Conservation (phyloP, 768 basidiomycete species). For the Lactarius indigo region DNA sequence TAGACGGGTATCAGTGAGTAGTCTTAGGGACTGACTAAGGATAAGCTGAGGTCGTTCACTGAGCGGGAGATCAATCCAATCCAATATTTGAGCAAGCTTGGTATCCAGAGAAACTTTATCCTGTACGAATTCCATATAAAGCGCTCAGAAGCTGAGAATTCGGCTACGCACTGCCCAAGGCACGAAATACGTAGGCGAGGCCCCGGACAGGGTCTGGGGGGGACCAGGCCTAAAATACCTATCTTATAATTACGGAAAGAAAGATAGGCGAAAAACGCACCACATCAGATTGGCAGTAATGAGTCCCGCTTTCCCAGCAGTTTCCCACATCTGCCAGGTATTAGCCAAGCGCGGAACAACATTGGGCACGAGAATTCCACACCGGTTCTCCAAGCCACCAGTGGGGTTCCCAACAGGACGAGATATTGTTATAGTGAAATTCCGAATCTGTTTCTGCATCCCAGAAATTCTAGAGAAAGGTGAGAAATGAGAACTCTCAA, state of each 20-base stretch:
- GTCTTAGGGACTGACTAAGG: slow-evolving; percentile 45
- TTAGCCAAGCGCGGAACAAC: slow-evolving; percentile 2
- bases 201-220: slow-evolving; percentile 60
- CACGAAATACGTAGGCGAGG: slow-evolving; percentile 67
- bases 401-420: slow-evolving; percentile 57
- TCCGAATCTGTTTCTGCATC: slow-evolving; percentile 60
- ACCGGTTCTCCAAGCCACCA: slow-evolving; percentile 96
- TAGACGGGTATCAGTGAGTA: slow-evolving; percentile 12
- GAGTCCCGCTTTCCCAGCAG: slow-evolving; percentile 67
- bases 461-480: slow-evolving; percentile 68
- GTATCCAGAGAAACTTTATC: slow-evolving; percentile 59
- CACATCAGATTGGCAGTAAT: slow-evolving; percentile 90
- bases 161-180: slow-evolving; percentile 60
- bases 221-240: slow-evolving; percentile 71
- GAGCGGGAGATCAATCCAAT: slow-evolving; percentile 80
- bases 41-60: slow-evolving; percentile 74
- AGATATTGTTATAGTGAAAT: slow-evolving; percentile 67
- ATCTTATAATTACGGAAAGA: background rate
- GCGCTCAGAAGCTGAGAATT: background rate
- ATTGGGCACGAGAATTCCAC: slow-evolving; percentile 27
- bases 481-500: background rate
- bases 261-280: slow-evolving; percentile 40
- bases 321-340: slow-evolving; percentile 79
- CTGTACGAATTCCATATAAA: slow-evolving; percentile 28
- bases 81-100: slow-evolving; percentile 73